Conservation (phyloP, 495 filamentous ascomycete genomes). For the Aspergillus baeticus region DNA sequence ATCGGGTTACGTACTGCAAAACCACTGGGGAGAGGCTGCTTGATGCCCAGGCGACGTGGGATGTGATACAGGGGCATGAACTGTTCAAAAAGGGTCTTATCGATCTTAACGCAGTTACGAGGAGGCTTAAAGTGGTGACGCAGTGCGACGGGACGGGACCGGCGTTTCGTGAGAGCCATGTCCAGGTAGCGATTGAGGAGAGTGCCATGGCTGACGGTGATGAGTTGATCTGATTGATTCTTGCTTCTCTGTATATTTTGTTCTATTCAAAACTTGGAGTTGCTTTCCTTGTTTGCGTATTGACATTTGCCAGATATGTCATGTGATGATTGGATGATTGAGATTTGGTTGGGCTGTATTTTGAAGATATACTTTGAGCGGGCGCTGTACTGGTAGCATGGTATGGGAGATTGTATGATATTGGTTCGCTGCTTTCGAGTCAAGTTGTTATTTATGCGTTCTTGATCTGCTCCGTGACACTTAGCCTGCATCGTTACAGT, state of each 20-base stretch:
- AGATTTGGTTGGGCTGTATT: conserved; percentile 16
- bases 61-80: conserved; percentile 81
- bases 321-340: neutral
- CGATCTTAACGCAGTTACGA: conserved; percentile 76
- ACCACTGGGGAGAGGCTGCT: conserved; percentile 73
- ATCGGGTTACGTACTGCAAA: conserved; percentile 65
- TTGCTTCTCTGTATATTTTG: conserved; percentile 8
- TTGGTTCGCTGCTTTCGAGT: neutral
- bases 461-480: too few relatives aligned
- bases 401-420: neutral
- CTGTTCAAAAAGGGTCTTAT: conserved; percentile 78
- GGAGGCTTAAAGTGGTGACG: conserved; percentile 70
- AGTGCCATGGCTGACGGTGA: conserved; percentile 72
- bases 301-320: neutral
- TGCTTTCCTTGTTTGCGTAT: neutral
- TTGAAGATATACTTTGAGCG: neutral
- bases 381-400: neutral
- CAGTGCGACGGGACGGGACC: conserved; percentile 90
- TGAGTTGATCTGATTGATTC: conserved; percentile 60
- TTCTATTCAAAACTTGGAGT: neutral
- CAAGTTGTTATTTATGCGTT: too few relatives aligned
- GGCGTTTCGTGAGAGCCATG: conserved; percentile 77
- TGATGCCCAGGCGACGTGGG: conserved; percentile 83
- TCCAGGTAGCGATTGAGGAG: conserved; percentile 73
- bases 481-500: too few relatives aligned